Evolutionary conservation across 2,329 filamentous ascomycete genomes (phyloP), one percentile per base, ranked within the genome.

Genomic region (Daldinia eschscholtzii): DNA sequence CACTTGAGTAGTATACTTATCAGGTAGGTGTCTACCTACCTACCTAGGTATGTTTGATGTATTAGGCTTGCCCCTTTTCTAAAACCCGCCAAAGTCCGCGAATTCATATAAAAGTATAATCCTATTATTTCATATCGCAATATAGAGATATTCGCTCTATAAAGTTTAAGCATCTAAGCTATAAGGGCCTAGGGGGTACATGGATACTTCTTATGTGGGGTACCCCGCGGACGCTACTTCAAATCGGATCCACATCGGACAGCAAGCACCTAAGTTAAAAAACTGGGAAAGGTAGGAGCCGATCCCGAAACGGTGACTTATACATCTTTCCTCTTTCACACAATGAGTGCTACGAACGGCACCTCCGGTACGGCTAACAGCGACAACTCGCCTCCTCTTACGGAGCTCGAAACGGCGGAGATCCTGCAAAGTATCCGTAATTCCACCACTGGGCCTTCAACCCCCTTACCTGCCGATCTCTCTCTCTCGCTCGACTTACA

Each of bases 401-500:
- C 67, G 58, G 73, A 71, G 61, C 57, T 71, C 67, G 72, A 76
- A 69, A 71, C 73, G 10, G 70, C 73, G 71, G 70, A 75, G 60
- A 72, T 73, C 46, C 62, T 71, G 35, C 73, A 74, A 50, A 74
- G 68, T 64, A 70, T 72, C 69, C 68, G 69, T 42, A 67, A 73
- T 50, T 71, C 65, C 15, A 65, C 69, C 30, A 59, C 62, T 42
- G 30, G 56, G 18, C 59, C 67, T 20, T 63, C 75, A 28, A 64
- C 70, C 33, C 60, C 59, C 52, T 65, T 73, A 18, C 72, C 74
- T 62, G 71, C 72, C 65, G 75, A 76, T 62, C 74, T 75, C 72
- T 68, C 70, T 55, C 70, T 76, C 62, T 70, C 72, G n/a, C 68
- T 73, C 65, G 72, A 76, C 65, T 57, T 72, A 57, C 61, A 72